Evolutionary conservation across 495 filamentous ascomycete species (phyloP).

Genomic region (Sphaerosporella brunnea): DNA sequence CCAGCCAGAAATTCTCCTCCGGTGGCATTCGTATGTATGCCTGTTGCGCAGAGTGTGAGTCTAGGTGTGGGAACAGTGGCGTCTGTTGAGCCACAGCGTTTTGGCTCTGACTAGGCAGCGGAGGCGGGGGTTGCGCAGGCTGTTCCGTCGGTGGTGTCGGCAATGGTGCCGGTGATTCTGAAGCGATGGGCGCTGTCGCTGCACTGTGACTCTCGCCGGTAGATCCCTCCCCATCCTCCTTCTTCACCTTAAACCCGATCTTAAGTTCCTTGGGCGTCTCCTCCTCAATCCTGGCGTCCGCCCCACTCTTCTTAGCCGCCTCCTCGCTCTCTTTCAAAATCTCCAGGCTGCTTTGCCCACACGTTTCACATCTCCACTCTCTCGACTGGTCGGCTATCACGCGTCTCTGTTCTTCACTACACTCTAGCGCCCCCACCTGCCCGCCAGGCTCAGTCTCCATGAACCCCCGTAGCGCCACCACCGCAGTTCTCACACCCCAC

Average conservation of each 20-base stretch:
- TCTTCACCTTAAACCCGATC: conserved; percentile 36
- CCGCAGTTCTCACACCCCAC: conserved; percentile 74
- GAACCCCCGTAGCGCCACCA: conserved; percentile 51
- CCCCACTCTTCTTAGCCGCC: conserved; percentile 35
- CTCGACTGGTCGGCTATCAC: conserved; percentile 45
- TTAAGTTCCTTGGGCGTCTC: conserved; percentile 41
- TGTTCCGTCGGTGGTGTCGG: background rate
- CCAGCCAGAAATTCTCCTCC: conserved; percentile 5
- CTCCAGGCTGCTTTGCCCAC: conserved; percentile 42
- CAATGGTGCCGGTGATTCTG: too few relatives aligned
- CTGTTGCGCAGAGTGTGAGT: background rate
- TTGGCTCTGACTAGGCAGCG: background rate
- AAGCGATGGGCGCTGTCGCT: background rate
- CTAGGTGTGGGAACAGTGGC: background rate
- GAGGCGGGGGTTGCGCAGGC: background rate
- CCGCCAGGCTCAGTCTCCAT: conserved; percentile 60
- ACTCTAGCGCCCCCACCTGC: conserved; percentile 79
- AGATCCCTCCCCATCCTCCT: conserved; percentile 9
- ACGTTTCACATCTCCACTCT: conserved; percentile 46
- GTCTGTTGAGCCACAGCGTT: background rate
- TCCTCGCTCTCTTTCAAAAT: conserved; percentile 51
- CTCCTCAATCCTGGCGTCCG: conserved; percentile 33
- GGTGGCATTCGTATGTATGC: background rate
- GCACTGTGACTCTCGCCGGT: background rate
- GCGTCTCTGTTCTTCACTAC: conserved; percentile 40